phyloP scores from a whole-genome alignment of 257 asterid genomes.

The Paulownia fortunei region DNA sequence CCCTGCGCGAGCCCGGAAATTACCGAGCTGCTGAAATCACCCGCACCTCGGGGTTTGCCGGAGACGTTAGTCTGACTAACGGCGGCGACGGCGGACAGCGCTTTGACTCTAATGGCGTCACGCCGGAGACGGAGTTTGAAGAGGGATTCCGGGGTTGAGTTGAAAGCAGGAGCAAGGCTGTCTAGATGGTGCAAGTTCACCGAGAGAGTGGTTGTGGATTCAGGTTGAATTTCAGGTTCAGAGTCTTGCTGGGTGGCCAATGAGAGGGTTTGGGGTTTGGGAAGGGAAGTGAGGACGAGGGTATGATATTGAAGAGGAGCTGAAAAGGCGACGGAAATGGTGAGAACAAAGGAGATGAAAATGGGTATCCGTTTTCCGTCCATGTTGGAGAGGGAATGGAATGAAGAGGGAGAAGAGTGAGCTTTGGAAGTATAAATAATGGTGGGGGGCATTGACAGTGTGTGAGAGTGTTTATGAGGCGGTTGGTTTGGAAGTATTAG shows the following conservation, averaged over 20 bases:
- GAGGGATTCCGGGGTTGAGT: conserved; percentile 62
- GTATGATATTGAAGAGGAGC: conserved; percentile 46
- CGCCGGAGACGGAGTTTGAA: conserved; percentile 73
- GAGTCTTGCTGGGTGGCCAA: conserved; percentile 39
- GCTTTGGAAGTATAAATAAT: conserved; percentile 37
- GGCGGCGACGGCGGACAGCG: conserved; percentile 40
- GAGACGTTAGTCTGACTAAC: conserved; percentile 21
- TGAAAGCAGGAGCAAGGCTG: conserved; percentile 43
- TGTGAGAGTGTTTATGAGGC: conserved; percentile 12
- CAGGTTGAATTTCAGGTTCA: conserved; percentile 12
- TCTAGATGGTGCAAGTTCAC: conserved; percentile 71
- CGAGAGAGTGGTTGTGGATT: conserved; percentile 36
- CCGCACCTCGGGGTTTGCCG: conserved; percentile 3
- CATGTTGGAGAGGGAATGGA: conserved; percentile 29
- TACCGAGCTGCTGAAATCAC: conserved; percentile 70
- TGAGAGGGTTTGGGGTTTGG: conserved; percentile 52
- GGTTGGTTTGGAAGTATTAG: conserved; percentile 32
- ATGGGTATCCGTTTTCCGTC: conserved; percentile 12
- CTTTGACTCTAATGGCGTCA: conserved; percentile 48
- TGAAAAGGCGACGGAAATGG: conserved; percentile 34
- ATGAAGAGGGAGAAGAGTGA: not conserved
- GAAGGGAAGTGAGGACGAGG: conserved; percentile 57
- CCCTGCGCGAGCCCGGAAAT: conserved; percentile 81
- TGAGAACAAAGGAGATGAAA: conserved; percentile 26
- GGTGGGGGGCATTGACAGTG: conserved; percentile 12